phyloP scores from a whole-genome alignment of 75 land plant genomes.

The Selaginella moellendorffii region DNA sequence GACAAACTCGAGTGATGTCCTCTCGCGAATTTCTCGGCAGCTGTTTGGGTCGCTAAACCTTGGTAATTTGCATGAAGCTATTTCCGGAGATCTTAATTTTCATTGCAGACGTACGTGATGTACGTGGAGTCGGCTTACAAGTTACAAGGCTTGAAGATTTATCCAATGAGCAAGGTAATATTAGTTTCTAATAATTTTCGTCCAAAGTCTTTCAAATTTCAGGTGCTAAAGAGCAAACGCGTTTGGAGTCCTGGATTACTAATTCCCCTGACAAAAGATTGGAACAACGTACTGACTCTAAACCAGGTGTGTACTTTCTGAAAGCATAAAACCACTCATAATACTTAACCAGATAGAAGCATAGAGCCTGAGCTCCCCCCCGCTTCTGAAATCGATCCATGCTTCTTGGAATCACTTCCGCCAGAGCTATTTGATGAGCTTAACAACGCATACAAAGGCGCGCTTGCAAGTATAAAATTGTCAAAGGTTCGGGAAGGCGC shows the following conservation, averaged over 20 bases:
- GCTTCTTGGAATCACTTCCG: slow-evolving; percentile 54
- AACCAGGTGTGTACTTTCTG: slow-evolving; percentile 11
- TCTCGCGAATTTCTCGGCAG: slow-evolving; percentile 51
- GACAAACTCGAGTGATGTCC: slow-evolving; percentile 51
- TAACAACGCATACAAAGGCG: slow-evolving; percentile 46
- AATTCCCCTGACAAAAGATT: slow-evolving; percentile 2
- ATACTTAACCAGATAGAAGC: not conserved
- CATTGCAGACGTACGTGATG: slow-evolving; percentile 66
- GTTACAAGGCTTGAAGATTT: slow-evolving; percentile 54
- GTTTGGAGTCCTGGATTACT: not conserved
- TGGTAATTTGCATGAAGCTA: slow-evolving; percentile 23
- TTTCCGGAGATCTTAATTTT: not conserved
- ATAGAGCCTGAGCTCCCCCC: slow-evolving; percentile 27
- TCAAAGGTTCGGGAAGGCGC: slow-evolving; percentile 9
- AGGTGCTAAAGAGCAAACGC: slow-evolving; percentile 21
- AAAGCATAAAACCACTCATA: not conserved
- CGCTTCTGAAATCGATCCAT: slow-evolving; percentile 40
- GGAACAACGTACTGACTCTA: slow-evolving; percentile 11
- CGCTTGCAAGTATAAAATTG: slow-evolving; percentile 8
- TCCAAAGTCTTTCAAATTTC: slow-evolving; percentile 8
- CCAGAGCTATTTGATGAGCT: slow-evolving; percentile 59
- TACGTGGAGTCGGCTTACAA: slow-evolving; percentile 81
- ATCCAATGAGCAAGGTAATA: not conserved
- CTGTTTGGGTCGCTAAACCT: slow-evolving; percentile 54
- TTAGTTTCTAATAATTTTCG: not conserved